phyloP scores from a whole-genome alignment of 805 yeast species.

The Ogataea methylovora region DNA sequence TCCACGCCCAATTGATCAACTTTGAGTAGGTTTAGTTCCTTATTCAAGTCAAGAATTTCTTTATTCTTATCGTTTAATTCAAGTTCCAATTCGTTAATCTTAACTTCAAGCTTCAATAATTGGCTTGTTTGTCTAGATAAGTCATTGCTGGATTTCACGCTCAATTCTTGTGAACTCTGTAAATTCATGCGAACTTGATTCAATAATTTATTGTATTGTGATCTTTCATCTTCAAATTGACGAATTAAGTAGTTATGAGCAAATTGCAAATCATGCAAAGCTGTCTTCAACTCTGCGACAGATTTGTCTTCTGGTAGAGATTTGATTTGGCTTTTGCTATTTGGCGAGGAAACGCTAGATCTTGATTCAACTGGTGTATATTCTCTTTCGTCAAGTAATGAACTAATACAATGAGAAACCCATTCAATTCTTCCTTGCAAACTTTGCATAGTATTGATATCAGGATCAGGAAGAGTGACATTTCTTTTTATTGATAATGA shows the following conservation, averaged over 20 bases:
- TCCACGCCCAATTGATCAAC: conserved; percentile 36
- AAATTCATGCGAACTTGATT: conserved; percentile 47
- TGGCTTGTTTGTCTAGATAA: conserved; percentile 30
- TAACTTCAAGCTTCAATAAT: conserved; percentile 27
- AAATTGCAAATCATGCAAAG: conserved; percentile 60
- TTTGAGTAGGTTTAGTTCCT: conserved; percentile 35
- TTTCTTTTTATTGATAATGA: conserved; percentile 37
- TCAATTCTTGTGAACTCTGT: conserved; percentile 41
- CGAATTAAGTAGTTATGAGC: conserved; percentile 64
- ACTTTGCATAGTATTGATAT: conserved; percentile 12
- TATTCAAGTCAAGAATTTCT: conserved; percentile 35
- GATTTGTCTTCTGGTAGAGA: conserved; percentile 1
- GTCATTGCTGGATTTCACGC: conserved; percentile 30
- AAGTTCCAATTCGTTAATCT: conserved; percentile 24
- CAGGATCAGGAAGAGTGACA: conserved; percentile 30
- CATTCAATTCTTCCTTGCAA: conserved; percentile 20
- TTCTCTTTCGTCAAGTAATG: conserved; percentile 13
- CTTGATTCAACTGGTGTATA: conserved; percentile 4
- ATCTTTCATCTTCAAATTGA: conserved; percentile 61
- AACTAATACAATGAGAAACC: conserved; percentile 21
- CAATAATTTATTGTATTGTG: conserved; percentile 43
- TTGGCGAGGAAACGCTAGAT: background rate
- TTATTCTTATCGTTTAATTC: conserved; percentile 26
- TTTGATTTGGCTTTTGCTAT: background rate
- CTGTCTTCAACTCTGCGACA: conserved; percentile 30